Percentiles rank a stretch among this genome's conserved stretches.
Evolutionary conservation across 148 eudicot species (phyloP).

Genomic region (Diospyros kaki): DNA sequence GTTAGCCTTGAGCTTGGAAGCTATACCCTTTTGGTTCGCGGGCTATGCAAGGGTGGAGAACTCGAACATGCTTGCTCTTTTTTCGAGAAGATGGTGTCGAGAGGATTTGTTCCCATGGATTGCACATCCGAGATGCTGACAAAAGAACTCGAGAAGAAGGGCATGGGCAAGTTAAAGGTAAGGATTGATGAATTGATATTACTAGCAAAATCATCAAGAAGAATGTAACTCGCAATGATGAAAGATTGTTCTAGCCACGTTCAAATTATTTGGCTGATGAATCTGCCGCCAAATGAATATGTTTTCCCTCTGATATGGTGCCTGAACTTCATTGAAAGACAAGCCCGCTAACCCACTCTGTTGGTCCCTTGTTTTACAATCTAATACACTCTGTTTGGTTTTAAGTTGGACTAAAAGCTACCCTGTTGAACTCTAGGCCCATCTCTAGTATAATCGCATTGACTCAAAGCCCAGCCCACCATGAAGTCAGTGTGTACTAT

Average conservation of each 20-base stretch:
- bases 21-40: conserved; percentile 61
- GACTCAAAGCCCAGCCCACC: too few species aligned
- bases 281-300: too few species aligned
- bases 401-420: too few species aligned
- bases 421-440: too few species aligned
- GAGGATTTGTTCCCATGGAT: conserved; percentile 59
- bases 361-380: too few species aligned
- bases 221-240: not conserved
- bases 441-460: too few species aligned
- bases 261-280: not conserved
- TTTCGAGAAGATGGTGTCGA: conserved; percentile 51
- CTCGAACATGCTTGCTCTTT: conserved; percentile 61
- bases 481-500: too few species aligned
- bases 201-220: conserved; percentile 22
- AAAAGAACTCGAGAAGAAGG: conserved; percentile 52
- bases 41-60: conserved; percentile 49
- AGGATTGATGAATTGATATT: conserved; percentile 45
- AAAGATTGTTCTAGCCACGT: not conserved
- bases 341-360: too few species aligned
- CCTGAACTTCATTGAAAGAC: too few species aligned
- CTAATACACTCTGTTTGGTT: too few species aligned
- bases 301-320: too few species aligned
- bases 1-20: conserved; percentile 58
- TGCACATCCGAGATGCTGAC: conserved; percentile 36
- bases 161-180: conserved; percentile 52